Evolutionary conservation across 2,329 filamentous ascomycete genomes (phyloP).

Genomic region (Cladophialophora yegresii): DNA sequence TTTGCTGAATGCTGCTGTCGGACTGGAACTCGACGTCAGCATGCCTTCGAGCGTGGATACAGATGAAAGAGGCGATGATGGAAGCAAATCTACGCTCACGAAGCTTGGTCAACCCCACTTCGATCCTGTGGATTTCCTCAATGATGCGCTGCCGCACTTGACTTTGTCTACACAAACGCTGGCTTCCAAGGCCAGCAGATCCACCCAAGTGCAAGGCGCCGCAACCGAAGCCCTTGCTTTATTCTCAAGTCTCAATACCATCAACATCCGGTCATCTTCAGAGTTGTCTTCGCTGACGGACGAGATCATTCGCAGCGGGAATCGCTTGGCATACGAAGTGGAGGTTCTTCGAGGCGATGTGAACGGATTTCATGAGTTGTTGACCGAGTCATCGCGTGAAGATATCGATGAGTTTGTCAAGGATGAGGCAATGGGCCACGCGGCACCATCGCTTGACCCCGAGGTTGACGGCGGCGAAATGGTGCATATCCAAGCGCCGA

Average conservation of each 20-base stretch:
- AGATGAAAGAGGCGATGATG: slow-evolving; percentile 4
- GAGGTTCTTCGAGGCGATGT: slow-evolving; percentile 90
- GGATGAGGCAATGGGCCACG: slow-evolving; percentile 39
- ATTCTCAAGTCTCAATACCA: slow-evolving; percentile 83
- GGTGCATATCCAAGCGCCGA: slow-evolving; percentile 14
- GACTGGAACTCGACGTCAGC: neutral
- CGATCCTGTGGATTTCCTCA: slow-evolving; percentile 82
- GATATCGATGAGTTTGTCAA: slow-evolving; percentile 75
- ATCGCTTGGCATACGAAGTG: slow-evolving; percentile 88
- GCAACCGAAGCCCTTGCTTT: slow-evolving; percentile 79
- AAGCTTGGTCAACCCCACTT: slow-evolving; percentile 55
- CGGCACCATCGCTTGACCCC: neutral
- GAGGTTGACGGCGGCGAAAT: slow-evolving; percentile 22
- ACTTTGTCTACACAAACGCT: slow-evolving; percentile 51
- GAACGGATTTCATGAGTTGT: slow-evolving; percentile 72
- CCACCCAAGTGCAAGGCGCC: slow-evolving; percentile 55
- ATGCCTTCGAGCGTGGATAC: slow-evolving; percentile 24
- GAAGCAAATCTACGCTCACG: slow-evolving; percentile 12
- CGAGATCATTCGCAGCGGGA: slow-evolving; percentile 87
- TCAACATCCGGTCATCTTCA: slow-evolving; percentile 78
- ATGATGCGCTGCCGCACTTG: slow-evolving; percentile 72
- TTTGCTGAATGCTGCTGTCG: slow-evolving; percentile 38
- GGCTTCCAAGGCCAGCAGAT: slow-evolving; percentile 58
- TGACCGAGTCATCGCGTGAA: slow-evolving; percentile 70
- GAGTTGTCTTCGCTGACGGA: slow-evolving; percentile 88